phyloP scores from a whole-genome alignment of 495 filamentous ascomycete genomes.

The Pyrenula massariospora region DNA sequence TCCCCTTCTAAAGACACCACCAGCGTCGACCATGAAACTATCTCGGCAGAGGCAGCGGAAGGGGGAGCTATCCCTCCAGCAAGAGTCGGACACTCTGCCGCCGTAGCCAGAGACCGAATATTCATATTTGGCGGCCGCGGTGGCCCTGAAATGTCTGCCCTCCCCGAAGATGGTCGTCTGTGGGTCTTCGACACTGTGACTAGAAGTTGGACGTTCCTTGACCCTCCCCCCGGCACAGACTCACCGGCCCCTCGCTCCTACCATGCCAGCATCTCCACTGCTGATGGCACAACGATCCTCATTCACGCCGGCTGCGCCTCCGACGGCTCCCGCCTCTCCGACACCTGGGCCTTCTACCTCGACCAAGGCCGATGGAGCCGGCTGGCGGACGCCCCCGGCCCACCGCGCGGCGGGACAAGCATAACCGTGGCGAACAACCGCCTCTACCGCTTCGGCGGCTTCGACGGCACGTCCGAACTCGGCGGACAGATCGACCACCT shows the following conservation, averaged over 20 bases:
- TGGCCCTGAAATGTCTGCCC: conserved; percentile 26
- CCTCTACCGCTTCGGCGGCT: conserved; percentile 65
- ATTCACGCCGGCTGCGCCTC: conserved; percentile 61
- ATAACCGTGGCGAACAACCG: conserved; percentile 43
- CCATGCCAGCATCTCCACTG: conserved; percentile 23
- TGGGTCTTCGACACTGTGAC: conserved; percentile 53
- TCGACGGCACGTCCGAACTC: conserved; percentile 50
- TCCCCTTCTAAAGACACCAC: conserved; percentile 27
- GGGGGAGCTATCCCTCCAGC: conserved; percentile 6
- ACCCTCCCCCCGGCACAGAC: conserved; percentile 24
- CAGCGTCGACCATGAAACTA: conserved; percentile 42
- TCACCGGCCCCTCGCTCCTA: conserved; percentile 36
- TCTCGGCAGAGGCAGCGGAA: conserved; percentile 30
- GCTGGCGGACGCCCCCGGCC: conserved; percentile 46
- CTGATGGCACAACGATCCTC: conserved; percentile 43
- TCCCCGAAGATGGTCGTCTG: conserved; percentile 50
- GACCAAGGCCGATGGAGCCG: conserved; percentile 45
- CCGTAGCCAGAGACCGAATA: conserved; percentile 44
- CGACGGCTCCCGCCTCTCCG: conserved; percentile 37
- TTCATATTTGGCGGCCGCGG: conserved; percentile 53
- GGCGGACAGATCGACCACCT: conserved; percentile 57
- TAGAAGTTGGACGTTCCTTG: conserved; percentile 43
- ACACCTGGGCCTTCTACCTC: conserved; percentile 65
- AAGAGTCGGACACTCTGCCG: conserved; percentile 46
- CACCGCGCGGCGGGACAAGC: conserved; percentile 48